Base-by-base conservation (phyloP, 768 basidiomycete species). In the Dacryopinax spathularia region DNA sequence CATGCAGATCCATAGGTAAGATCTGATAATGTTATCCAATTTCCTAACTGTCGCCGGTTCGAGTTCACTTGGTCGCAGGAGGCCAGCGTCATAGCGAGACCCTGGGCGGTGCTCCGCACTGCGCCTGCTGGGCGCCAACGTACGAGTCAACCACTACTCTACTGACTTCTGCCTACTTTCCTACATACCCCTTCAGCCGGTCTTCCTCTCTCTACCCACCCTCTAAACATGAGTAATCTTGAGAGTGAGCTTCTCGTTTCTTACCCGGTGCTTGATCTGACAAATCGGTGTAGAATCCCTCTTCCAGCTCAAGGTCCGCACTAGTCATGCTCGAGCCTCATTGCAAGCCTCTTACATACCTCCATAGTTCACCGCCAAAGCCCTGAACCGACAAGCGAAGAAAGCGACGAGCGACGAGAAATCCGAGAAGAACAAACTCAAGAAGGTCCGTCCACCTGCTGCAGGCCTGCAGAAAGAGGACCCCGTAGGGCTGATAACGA, bases 371-470 rank as follows among this genome's bases (percentile, higher is more conserved):
- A 99, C 96, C 20, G 93, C 96, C 66, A 99, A 98, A 83, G 85
- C 91, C 34, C 82, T 99, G 22, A 88, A 81, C 73, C 83, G 89
- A 60, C 96, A 99, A 76, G 92, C 96, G 2, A 94, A 91, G 80
- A 98, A 98, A 76, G 94, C 96, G 0, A 84, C 92, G 75, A 98
- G 95, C 72, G 95, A 98, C 72, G 96, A 99, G 77, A 81, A 80
- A 35, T 68, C 82, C 0, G 96, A 99, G 79, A 96, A 92, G 76
- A 68, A 84, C 60, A 86, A 88, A 66, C 76, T 99, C 56, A 99
- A 99, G 82, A 96, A 94, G 87, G 94, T 89, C 60, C 33, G 74
- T 69, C 34, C 18, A 27, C 20, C 7, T 60, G 7, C 65, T 61
- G 20, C 48, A 31, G 35, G 20, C 48, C 37, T 39, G 20, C 20